phyloP scores from a whole-genome alignment of 2,329 filamentous ascomycete species.

The Cercospora nicotianae region DNA sequence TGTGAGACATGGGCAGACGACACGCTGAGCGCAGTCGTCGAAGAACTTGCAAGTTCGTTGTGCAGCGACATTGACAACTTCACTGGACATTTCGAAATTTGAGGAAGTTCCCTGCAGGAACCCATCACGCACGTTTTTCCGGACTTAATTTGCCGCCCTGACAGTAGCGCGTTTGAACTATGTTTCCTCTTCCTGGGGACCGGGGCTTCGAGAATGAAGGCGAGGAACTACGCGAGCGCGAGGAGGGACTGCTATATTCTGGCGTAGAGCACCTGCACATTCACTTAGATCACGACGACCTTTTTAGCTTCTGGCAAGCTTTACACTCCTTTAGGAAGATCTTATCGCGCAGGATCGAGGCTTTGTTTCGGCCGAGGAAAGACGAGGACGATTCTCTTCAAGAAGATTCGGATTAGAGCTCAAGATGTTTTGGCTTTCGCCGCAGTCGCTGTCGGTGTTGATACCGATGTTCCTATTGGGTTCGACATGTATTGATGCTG shows the following conservation, averaged over 20 bases:
- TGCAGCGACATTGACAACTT: not conserved
- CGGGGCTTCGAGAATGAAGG: not conserved
- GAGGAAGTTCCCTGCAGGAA: not conserved
- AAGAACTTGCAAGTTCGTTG: not conserved
- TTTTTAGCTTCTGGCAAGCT: constrained; percentile 12
- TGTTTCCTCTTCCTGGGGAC: not conserved
- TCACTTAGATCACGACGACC: not conserved
- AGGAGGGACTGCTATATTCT: not conserved
- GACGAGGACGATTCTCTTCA: not conserved
- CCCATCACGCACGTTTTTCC: not conserved
- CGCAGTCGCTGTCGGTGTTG: constrained; percentile 1
- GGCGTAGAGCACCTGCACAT: constrained; percentile 7
- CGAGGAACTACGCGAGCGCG: not conserved
- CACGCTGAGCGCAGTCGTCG: not conserved
- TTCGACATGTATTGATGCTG: constrained; percentile 5
- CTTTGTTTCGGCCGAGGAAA: not conserved
- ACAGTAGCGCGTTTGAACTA: constrained; percentile 1
- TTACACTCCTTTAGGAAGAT: constrained; percentile 1
- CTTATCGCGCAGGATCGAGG: not conserved
- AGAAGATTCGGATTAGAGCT: not conserved
- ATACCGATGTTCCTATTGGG: constrained; percentile 5
- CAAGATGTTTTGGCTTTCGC: not conserved
- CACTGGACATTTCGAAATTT: not conserved
- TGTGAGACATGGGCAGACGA: constrained; percentile 3
- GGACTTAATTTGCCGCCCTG: not conserved